phyloP scores from a whole-genome alignment of 352 stramenopile genomes.

The Pythium monospermum region DNA sequence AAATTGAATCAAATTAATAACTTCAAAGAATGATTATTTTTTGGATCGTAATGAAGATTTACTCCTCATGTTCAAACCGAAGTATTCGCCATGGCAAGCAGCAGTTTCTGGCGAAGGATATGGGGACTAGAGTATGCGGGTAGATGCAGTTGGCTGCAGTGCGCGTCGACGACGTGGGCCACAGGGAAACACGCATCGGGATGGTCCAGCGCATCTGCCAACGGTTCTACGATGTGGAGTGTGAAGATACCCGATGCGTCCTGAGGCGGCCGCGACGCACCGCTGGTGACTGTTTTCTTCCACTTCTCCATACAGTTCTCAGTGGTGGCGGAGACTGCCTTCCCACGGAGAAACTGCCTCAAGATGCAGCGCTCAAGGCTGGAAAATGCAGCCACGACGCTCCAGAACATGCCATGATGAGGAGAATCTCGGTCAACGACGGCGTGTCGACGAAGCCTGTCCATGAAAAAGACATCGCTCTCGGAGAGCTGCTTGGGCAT shows the following conservation, averaged over 20 bases:
- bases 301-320: constrained; percentile 13
- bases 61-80: too few species aligned
- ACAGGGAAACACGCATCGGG: constrained; percentile 60
- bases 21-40: too few species aligned
- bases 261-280: too few species aligned
- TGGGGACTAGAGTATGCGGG: constrained; percentile 47
- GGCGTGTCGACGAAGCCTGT: constrained; percentile 26
- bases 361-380: constrained; percentile 38
- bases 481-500: constrained; percentile 22
- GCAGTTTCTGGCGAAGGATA: constrained; percentile 52
- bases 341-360: constrained; percentile 41
- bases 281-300: neutral
- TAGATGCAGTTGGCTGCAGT: constrained; percentile 43
- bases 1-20: too few species aligned
- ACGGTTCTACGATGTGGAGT: constrained; percentile 39
- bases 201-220: constrained; percentile 38
- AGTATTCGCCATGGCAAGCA: constrained; percentile 60
- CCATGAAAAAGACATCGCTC: constrained; percentile 4
- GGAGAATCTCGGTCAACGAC: constrained; percentile 19
- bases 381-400: constrained; percentile 32
- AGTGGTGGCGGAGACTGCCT: neutral
- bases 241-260: too few species aligned
- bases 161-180: constrained; percentile 24
- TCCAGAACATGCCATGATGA: constrained; percentile 49
- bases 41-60: too few species aligned